Percentiles rank a stretch among this genome's conserved stretches.
phyloP scores from a whole-genome alignment of 331 rosid species.

The Prunus yedoensis region DNA sequence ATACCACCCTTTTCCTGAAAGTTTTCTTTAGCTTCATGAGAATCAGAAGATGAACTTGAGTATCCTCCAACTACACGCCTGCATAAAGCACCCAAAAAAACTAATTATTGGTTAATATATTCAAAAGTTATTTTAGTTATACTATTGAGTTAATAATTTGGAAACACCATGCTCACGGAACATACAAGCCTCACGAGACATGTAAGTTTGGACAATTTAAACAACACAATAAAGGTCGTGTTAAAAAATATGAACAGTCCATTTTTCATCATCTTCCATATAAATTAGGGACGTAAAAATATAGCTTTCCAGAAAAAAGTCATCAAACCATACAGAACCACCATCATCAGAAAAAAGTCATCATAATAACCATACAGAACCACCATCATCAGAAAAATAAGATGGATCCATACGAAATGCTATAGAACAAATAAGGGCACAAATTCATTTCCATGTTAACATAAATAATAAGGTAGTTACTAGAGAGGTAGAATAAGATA shows the following conservation, averaged over 20 bases:
- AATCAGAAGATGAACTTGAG: conserved; percentile 33
- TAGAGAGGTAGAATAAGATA: background rate
- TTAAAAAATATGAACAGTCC: background rate
- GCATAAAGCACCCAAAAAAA: conserved; percentile 16
- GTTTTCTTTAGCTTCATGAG: conserved; percentile 37
- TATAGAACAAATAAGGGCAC: background rate
- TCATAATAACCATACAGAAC: too few relatives aligned
- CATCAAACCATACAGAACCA: background rate
- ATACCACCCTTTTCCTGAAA: conserved; percentile 32
- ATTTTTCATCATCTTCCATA: background rate
- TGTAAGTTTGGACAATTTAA: background rate
- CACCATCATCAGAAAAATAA: background rate
- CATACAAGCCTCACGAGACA: background rate
- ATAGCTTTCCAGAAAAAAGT: background rate
- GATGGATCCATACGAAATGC: background rate
- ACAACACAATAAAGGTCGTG: background rate
- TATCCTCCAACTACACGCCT: conserved; percentile 34
- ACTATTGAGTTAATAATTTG: background rate
- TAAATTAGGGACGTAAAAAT: background rate
- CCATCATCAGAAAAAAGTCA: background rate
- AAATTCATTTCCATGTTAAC: background rate
- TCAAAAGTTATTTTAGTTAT: background rate
- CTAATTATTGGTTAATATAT: conserved; percentile 2
- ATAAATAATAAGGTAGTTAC: background rate
- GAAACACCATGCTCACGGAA: background rate